A percentile compares a stretch with the other conserved stretches of the same genome.
phyloP scores from a whole-genome alignment of 257 asterid species.

The Eustoma russellianum region DNA sequence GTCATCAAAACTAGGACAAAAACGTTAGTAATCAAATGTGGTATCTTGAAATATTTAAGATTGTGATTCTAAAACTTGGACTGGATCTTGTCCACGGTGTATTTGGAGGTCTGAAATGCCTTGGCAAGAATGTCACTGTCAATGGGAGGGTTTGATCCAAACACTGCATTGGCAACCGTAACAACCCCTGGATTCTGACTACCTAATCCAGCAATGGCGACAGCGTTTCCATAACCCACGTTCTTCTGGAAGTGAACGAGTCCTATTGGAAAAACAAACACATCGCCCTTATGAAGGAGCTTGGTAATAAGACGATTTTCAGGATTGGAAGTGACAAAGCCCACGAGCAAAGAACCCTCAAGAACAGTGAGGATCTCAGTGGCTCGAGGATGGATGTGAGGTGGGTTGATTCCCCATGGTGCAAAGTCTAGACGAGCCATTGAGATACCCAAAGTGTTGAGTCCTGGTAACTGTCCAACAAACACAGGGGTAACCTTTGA shows the following conservation, averaged over 20 bases:
- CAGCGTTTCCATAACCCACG: slow-evolving; percentile 6
- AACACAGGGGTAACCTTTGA: neutral
- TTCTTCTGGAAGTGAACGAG: slow-evolving; percentile 9
- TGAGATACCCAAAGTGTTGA: slow-evolving; percentile 3
- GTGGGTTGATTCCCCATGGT: slow-evolving; percentile 5
- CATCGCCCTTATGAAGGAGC: neutral
- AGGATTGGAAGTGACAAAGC: slow-evolving; percentile 4
- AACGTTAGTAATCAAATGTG: too few species aligned
- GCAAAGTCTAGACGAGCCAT: neutral
- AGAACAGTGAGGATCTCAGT: neutral
- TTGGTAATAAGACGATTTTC: neutral
- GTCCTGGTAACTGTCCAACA: neutral
- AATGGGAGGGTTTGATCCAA: slow-evolving; percentile 8
- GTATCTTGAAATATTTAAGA: too few species aligned
- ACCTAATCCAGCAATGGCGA: slow-evolving; percentile 5
- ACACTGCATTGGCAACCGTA: neutral
- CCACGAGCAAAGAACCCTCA: slow-evolving; percentile 3
- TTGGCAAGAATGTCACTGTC: slow-evolving; percentile 1
- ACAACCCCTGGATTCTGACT: slow-evolving; percentile 10
- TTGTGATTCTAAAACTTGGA: too few species aligned
- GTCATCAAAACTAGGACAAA: too few species aligned
- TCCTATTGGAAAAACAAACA: slow-evolving; percentile 8
- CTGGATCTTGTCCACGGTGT: neutral
- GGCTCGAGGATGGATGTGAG: slow-evolving; percentile 9
- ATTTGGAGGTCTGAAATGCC: neutral